Conservation (phyloP, 2,329 filamentous ascomycete species). For the Paraconiothyrium brasiliense region DNA sequence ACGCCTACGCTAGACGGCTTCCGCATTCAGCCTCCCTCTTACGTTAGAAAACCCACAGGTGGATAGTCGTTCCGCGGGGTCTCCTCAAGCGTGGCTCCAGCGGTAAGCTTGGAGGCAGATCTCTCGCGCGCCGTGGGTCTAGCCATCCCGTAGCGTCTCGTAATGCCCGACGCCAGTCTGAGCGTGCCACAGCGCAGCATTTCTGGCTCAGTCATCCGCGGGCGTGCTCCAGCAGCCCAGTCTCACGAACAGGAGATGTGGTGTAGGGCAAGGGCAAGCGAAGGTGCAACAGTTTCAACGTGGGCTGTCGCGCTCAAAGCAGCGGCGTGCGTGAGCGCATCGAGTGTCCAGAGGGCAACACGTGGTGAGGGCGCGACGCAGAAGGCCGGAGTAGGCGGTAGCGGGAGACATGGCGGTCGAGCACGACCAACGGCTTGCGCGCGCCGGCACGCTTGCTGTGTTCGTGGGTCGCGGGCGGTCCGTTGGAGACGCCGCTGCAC, state of each 20-base stretch:
- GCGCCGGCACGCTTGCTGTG: background rate
- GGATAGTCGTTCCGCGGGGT: background rate
- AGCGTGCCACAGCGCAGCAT: background rate
- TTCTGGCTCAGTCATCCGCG: background rate
- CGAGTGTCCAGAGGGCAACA: background rate
- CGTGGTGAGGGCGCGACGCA: slow-evolving; percentile 6
- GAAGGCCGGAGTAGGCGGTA: background rate
- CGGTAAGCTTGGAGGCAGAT: background rate
- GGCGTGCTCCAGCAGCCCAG: background rate
- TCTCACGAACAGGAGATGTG: background rate
- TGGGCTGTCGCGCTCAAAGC: background rate
- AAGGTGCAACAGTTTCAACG: slow-evolving; percentile 4
- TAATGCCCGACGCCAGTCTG: background rate
- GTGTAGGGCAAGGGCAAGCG: slow-evolving; percentile 3
- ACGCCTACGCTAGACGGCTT: too few species aligned
- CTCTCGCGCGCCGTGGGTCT: background rate
- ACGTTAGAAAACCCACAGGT: background rate
- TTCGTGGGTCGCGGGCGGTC: background rate
- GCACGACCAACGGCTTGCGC: background rate
- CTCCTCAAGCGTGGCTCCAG: background rate
- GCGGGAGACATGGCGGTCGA: background rate
- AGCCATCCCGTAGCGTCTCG: slow-evolving; percentile 1
- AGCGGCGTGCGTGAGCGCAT: background rate
- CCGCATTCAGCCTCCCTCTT: too few species aligned
- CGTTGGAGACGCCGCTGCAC: slow-evolving; percentile 7